phyloP scores from a whole-genome alignment of 306 rosid species.

The Trichosanthes cucumerina region DNA sequence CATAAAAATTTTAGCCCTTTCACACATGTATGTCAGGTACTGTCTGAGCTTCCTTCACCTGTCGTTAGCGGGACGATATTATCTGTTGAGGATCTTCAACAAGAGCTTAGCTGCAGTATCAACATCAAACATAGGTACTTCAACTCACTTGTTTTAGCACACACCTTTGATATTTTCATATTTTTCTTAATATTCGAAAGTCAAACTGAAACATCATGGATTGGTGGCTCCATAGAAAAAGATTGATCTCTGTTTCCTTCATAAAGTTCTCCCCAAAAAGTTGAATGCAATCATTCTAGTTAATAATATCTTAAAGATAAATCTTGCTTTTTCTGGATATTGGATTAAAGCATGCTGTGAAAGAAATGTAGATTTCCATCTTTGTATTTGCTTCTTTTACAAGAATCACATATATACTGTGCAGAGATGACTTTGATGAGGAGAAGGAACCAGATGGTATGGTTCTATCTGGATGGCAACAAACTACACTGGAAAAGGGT shows the following conservation, averaged over 20 bases:
- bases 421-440: conserved; percentile 90
- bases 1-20: not conserved
- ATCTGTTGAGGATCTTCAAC: conserved; percentile 75
- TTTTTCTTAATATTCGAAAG: not conserved
- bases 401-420: not conserved
- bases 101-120: conserved; percentile 74
- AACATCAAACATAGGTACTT: conserved; percentile 83
- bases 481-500: conserved; percentile 41
- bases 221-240: not conserved
- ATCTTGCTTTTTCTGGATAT: not conserved
- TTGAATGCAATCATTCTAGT: not conserved
- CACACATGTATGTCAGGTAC: conserved; percentile 35
- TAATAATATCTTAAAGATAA: not conserved
- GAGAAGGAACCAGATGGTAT: conserved; percentile 97
- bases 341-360: not conserved
- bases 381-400: not conserved
- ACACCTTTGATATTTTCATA: not conserved
- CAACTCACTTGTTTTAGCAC: not conserved
- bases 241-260: not conserved
- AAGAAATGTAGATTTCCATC: not conserved
- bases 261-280: not conserved
- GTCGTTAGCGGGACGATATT: conserved; percentile 67
- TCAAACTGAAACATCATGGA: not conserved
- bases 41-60: conserved; percentile 79
- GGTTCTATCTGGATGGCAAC: conserved; percentile 88